These are phyloP conservation scores for Omphalotus guepiniiformis DNA, from an alignment of 768 basidiomycete genomes.

Conservation along the genomic window DNA sequence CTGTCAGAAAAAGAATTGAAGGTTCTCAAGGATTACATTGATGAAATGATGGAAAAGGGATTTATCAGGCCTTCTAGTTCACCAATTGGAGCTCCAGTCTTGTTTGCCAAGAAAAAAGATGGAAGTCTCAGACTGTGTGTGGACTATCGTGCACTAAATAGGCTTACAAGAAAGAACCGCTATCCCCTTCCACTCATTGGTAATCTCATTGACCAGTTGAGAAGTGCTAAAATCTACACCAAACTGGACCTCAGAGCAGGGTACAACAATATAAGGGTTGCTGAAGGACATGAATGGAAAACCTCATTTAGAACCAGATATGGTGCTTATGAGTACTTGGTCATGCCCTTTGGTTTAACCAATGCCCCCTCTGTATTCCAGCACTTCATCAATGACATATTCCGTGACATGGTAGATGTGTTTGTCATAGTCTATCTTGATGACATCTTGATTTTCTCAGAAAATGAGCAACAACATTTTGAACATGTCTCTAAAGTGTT, in stretches of 20 bases:
- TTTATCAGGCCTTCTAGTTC: background rate
- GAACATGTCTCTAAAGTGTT: constrained; percentile 15
- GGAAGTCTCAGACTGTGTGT: constrained; percentile 12
- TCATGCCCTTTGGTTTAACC: constrained; percentile 38
- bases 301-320: constrained; percentile 33
- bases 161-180: constrained; percentile 25
- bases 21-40: background rate
- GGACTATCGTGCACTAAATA: constrained; percentile 25
- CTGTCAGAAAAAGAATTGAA: background rate
- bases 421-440: constrained; percentile 29
- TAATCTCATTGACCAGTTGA: constrained; percentile 26
- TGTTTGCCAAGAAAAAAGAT: constrained; percentile 24
- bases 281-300: constrained; percentile 40
- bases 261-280: constrained; percentile 39
- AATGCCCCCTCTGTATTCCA: constrained; percentile 29
- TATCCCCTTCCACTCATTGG: constrained; percentile 32
- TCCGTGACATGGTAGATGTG: constrained; percentile 21
- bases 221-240: constrained; percentile 24
- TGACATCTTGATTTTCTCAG: constrained; percentile 23
- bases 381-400: constrained; percentile 32
- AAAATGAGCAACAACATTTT: constrained; percentile 11
- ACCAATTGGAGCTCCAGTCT: constrained; percentile 12
- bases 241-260: constrained; percentile 36
- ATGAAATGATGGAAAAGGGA: background rate
- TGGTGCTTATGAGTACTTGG: constrained; percentile 35